phyloP scores from a whole-genome alignment of 495 filamentous ascomycete genomes.

The Poronia punctata region DNA sequence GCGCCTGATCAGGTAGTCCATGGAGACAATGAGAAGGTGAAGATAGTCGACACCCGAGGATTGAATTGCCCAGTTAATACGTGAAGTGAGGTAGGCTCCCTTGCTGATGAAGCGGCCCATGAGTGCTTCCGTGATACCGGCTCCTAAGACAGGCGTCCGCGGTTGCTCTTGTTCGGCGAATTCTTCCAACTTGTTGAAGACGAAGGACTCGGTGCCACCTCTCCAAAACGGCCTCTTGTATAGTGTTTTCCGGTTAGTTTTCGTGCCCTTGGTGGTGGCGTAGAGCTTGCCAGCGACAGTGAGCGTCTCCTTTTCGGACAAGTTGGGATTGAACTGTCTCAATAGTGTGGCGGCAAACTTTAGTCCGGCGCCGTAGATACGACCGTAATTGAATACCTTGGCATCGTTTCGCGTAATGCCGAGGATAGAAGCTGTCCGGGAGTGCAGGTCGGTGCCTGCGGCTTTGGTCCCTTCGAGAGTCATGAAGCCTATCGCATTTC shows the following conservation, averaged over 20 bases:
- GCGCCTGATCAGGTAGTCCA: constrained; percentile 88
- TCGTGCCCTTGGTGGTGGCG: constrained; percentile 78
- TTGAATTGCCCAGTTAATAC: constrained; percentile 99
- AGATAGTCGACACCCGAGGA: constrained; percentile 96
- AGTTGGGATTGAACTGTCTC: constrained; percentile 80
- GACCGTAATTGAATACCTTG: constrained; percentile 97
- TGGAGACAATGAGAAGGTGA: constrained; percentile 84
- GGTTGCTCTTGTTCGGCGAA: constrained; percentile 93
- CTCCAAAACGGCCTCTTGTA: constrained; percentile 82
- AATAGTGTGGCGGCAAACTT: constrained; percentile 88
- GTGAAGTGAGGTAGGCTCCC: constrained; percentile 87
- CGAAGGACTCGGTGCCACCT: constrained; percentile 91
- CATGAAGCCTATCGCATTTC: constrained; percentile 98
- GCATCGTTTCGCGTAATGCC: constrained; percentile 92
- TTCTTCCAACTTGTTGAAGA: constrained; percentile 96
- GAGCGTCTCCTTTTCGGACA: constrained; percentile 69
- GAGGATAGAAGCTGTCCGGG: constrained; percentile 82
- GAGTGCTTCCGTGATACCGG: constrained; percentile 92
- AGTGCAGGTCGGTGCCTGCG: constrained; percentile 90
- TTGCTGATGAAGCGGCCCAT: constrained; percentile 81
- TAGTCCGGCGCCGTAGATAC: constrained; percentile 92
- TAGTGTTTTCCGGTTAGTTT: constrained; percentile 59
- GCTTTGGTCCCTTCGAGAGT: constrained; percentile 93
- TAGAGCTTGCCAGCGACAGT: constrained; percentile 76
- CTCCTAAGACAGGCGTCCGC: constrained; percentile 87